Evolutionary conservation across 805 yeast genomes (phyloP).

Genomic region (Maudiozyma bulderi): DNA sequence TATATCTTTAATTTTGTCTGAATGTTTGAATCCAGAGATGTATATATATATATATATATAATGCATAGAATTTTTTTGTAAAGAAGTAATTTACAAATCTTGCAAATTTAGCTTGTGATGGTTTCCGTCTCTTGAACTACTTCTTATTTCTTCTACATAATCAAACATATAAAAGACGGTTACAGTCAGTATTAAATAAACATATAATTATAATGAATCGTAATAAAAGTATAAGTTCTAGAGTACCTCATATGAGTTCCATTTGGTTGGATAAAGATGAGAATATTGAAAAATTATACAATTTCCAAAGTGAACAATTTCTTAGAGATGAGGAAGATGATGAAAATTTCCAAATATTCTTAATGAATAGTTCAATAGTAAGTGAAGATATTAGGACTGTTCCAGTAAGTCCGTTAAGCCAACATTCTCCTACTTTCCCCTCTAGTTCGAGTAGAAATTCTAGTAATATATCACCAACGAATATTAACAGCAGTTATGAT

Average conservation of each 20-base stretch:
- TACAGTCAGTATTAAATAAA: background rate
- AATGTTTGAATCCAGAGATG: too few relatives aligned
- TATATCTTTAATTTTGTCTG: too few relatives aligned
- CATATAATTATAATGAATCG: background rate
- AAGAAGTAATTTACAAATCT: too few relatives aligned
- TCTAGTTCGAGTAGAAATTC: background rate
- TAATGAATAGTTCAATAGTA: conserved; percentile 23
- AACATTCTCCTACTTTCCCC: background rate
- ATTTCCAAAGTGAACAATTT: conserved; percentile 14
- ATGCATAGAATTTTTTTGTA: too few relatives aligned
- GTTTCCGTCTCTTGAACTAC: background rate
- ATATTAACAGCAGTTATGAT: background rate
- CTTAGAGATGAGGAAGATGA: conserved; percentile 2
- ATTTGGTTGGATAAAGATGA: conserved; percentile 36
- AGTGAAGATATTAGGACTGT: conserved; percentile 5
- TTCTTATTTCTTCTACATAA: background rate
- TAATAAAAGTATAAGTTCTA: background rate
- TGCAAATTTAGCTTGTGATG: too few relatives aligned
- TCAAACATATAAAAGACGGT: background rate
- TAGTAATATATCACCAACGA: background rate
- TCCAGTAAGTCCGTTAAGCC: background rate
- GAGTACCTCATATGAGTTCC: conserved; percentile 30
- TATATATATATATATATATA: too few relatives aligned
- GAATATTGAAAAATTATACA: conserved; percentile 28
- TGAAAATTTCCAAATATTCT: conserved; percentile 6